A percentile compares a stretch with the other conserved stretches of the same genome.
Conservation (phyloP, 2,329 filamentous ascomycete genomes). For the Cercospora sesami region DNA sequence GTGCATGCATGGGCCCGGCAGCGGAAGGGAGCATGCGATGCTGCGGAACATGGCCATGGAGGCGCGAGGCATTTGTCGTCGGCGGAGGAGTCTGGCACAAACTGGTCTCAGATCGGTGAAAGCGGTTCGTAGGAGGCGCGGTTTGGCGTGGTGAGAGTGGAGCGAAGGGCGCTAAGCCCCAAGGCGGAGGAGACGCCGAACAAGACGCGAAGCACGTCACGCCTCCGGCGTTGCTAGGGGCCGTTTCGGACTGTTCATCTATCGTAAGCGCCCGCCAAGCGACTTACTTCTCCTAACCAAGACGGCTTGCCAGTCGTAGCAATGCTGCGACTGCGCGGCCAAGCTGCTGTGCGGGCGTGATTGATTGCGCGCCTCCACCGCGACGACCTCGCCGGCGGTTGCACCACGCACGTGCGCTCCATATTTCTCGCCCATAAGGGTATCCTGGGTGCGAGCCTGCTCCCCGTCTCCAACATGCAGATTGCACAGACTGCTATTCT, state of each 20-base stretch:
- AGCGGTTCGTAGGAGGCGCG: background rate
- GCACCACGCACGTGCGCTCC: background rate
- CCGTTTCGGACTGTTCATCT: background rate
- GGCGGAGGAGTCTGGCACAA: background rate
- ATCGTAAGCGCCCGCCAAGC: conserved; percentile 14
- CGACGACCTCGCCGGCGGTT: background rate
- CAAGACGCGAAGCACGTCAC: no score
- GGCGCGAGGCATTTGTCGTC: background rate
- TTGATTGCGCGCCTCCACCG: background rate
- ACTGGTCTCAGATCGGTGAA: background rate
- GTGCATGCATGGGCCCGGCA: background rate
- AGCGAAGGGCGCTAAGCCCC: background rate
- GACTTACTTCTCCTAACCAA: background rate
- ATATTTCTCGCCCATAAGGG: background rate
- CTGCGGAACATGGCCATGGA: background rate
- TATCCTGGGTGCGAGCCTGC: background rate
- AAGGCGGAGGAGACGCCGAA: background rate
- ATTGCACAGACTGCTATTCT: no score
- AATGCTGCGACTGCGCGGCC: background rate
- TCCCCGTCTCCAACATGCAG: background rate
- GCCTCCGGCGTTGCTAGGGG: background rate
- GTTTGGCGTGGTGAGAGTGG: background rate
- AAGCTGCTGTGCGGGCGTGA: background rate
- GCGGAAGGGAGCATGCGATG: background rate
- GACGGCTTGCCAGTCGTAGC: background rate